Evolutionary conservation across 306 rosid genomes (phyloP).

Genomic region (Astragalus glycyphyllos): DNA sequence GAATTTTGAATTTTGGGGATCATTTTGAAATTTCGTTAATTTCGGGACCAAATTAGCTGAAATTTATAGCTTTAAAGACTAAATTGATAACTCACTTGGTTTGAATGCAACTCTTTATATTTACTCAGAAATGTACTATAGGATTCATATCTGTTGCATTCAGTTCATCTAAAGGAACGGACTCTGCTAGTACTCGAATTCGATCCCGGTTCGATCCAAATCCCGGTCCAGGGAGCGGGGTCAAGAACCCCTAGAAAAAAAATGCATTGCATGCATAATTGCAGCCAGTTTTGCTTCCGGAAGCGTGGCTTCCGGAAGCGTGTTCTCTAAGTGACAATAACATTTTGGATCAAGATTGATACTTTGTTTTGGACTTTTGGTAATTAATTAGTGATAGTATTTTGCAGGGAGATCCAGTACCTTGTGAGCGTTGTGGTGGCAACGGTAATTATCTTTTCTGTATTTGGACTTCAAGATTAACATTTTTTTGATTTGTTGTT

Average conservation of each 20-base stretch:
- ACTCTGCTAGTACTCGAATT: too few relatives aligned
- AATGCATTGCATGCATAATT: conserved; percentile 1
- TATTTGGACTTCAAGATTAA: conserved; percentile 12
- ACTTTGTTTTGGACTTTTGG: conserved; percentile 2
- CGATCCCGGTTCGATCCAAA: too few relatives aligned
- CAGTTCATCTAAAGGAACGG: too few relatives aligned
- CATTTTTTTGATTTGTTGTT: conserved; percentile 2
- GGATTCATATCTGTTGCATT: too few relatives aligned
- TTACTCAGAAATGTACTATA: conserved; percentile 1
- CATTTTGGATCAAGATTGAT: conserved; percentile 26
- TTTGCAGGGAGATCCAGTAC: conserved; percentile 92
- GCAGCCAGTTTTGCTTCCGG: conserved; percentile 9
- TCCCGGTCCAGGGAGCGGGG: too few relatives aligned
- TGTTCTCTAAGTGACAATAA: background rate
- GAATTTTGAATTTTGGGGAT: too few relatives aligned
- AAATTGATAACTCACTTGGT: too few relatives aligned
- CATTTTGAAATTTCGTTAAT: too few relatives aligned
- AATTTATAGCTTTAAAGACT: too few relatives aligned
- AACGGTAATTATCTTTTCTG: conserved; percentile 64
- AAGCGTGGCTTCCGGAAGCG: conserved; percentile 11
- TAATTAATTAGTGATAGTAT: conserved; percentile 40
- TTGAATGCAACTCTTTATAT: conserved; percentile 7
- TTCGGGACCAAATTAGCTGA: too few relatives aligned
- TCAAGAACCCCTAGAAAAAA: too few relatives aligned
- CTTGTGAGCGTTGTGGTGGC: conserved; percentile 95